These are phyloP conservation scores for Pyrenochaeta sp. DNA, from an alignment of 2,329 filamentous ascomycete species.

Conservation along the genomic window DNA sequence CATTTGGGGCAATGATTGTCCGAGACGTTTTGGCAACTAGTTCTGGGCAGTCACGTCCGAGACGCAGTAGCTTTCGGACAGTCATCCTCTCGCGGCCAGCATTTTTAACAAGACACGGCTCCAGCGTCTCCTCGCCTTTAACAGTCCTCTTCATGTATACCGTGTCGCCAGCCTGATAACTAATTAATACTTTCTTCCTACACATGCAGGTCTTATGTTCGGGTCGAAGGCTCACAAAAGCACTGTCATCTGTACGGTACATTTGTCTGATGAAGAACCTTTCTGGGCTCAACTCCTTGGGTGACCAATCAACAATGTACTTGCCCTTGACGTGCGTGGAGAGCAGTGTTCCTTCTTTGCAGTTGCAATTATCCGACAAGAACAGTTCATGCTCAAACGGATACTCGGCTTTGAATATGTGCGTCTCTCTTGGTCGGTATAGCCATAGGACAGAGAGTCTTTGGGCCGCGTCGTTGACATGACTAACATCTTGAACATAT, in stretches of 20 bases:
- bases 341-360: slow-evolving; percentile 60
- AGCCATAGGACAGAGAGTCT: slow-evolving; percentile 75
- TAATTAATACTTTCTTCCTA: slow-evolving; percentile 15
- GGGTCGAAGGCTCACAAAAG: slow-evolving; percentile 66
- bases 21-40: slow-evolving; percentile 28
- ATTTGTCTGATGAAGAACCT: slow-evolving; percentile 73
- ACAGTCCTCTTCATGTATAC: slow-evolving; percentile 58
- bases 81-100: slow-evolving; percentile 44
- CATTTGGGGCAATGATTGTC: slow-evolving; percentile 57
- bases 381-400: slow-evolving; percentile 77
- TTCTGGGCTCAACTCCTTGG: slow-evolving; percentile 55
- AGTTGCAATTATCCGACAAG: slow-evolving; percentile 78
- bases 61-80: slow-evolving; percentile 63
- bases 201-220: slow-evolving; percentile 64
- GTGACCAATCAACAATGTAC: slow-evolving; percentile 66
- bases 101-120: slow-evolving; percentile 67
- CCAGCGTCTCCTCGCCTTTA: slow-evolving; percentile 50
- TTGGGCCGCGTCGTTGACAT: slow-evolving; percentile 43
- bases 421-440: slow-evolving; percentile 74
- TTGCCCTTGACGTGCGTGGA: slow-evolving; percentile 65
- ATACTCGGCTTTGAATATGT: slow-evolving; percentile 72
- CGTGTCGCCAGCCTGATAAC: slow-evolving; percentile 65
- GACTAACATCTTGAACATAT: slow-evolving; percentile 64
- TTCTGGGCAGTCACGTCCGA: slow-evolving; percentile 49
- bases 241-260: slow-evolving; percentile 66